Conservation (phyloP, 208 protist species). For the Leishmania tropica region DNA sequence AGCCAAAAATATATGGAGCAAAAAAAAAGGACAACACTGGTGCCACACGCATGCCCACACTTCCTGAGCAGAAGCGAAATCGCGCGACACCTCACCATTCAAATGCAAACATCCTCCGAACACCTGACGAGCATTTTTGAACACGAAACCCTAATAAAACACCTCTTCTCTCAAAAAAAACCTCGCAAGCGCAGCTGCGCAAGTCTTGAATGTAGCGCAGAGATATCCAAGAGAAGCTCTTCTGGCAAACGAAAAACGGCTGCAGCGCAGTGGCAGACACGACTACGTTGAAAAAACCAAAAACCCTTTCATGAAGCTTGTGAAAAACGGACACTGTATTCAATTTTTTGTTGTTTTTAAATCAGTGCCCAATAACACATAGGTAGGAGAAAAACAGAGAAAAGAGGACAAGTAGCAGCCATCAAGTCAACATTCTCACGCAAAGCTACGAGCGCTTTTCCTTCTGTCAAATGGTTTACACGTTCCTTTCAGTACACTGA, state of each 20-base stretch:
- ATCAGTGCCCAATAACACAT: too few species aligned
- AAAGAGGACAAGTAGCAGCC: neutral
- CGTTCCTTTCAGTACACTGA: neutral
- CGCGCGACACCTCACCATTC: neutral
- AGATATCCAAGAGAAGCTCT: slow-evolving; percentile 13
- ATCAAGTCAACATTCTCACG: neutral
- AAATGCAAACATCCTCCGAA: slow-evolving; percentile 10
- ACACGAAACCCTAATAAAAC: slow-evolving; percentile 11
- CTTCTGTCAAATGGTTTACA: neutral
- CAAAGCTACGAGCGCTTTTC: neutral
- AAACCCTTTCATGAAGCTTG: neutral
- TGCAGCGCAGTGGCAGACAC: neutral
- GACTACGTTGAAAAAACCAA: slow-evolving; percentile 8
- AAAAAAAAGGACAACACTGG: slow-evolving; percentile 1
- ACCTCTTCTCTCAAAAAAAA: neutral
- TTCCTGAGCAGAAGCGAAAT: neutral
- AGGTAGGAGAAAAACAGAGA: neutral
- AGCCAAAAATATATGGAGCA: neutral
- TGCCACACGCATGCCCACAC: neutral
- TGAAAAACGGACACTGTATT: neutral
- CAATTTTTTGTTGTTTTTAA: too few species aligned
- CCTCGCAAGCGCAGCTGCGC: slow-evolving; percentile 13
- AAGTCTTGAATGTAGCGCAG: slow-evolving; percentile 21
- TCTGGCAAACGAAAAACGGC: slow-evolving; percentile 12
- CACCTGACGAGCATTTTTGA: slow-evolving; percentile 3